Evolutionary conservation across 2,329 filamentous ascomycete species (phyloP), one percentile per base, ranked within the genome.

Genomic region (Escovopsis sp.): DNA sequence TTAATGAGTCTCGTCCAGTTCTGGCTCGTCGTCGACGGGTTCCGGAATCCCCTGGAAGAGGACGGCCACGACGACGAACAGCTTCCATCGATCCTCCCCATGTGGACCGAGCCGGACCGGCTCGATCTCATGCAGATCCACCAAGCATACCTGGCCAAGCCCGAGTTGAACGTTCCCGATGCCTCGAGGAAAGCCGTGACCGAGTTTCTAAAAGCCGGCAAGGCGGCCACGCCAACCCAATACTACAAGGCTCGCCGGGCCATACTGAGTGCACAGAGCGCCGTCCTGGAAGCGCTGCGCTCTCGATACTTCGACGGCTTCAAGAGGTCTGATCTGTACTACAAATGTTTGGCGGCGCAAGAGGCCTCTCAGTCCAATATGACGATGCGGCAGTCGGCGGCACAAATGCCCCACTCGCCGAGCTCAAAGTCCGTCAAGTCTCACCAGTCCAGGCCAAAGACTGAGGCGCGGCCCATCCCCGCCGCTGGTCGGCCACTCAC

Each of bases 11-110:
- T 95, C 37, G 88, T 98, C 6, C 91, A 98, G 54, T 98, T 96
- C 60, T 98, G 89, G 87, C 79, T 98, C 34, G 91, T 96, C 3
- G 91, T 96, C 6, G 91, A 98, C 62, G 89, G 91, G 0, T 86
- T 96, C 51, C 82, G 93, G 35, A 94, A 93, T 51, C 93, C 91
- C 0, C 66, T 98, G 3, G 91, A 98, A 60, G 84, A 89, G 48
- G 72, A 76, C 52, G 80, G 81, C 31, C 55, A 55, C 11, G 63
- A 65, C 15, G 79, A 77, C 25, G 69, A 76, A 30, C 67, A 80
- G 39, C 59, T 76, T 2, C 74, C 81, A 2, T 65, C 76, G 2
- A 71, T 68, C 25, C 61, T 82, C 14, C 67, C 73, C 3, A 73
- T 77, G 40, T 95, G 87, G 84, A 82, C 79, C 2, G 77, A 88